phyloP scores from a whole-genome alignment of 345 rosid species.

The Pugionium cornutum region DNA sequence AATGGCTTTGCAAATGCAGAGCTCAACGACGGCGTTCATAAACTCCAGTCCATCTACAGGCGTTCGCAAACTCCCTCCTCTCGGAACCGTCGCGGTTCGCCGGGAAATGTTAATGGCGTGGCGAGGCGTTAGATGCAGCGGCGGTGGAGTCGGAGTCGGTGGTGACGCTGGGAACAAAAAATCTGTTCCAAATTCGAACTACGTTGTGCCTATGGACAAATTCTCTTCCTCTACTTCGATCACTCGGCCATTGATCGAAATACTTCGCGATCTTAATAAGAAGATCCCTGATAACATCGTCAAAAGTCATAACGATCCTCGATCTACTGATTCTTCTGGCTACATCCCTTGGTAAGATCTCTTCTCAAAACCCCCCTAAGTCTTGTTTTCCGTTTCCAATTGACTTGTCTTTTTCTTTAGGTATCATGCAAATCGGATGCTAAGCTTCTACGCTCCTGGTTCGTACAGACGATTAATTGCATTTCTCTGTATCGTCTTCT shows the following conservation, averaged over 20 bases:
- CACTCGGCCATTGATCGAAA: conserved; percentile 89
- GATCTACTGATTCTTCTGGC: conserved; percentile 40
- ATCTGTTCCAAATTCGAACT: conserved; percentile 78
- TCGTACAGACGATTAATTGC: conserved; percentile 31
- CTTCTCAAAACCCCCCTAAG: too few relatives aligned
- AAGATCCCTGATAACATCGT: conserved; percentile 88
- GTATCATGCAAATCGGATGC: conserved; percentile 97
- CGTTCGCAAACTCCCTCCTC: not conserved
- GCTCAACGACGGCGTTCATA: conserved; percentile 13
- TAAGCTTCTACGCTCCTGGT: conserved; percentile 99
- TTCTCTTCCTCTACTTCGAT: conserved; percentile 65
- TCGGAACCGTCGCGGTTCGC: conserved; percentile 14
- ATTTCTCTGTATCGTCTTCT: not conserved
- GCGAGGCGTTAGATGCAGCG: conserved; percentile 36
- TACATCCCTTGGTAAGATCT: conserved; percentile 63
- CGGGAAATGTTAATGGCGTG: conserved; percentile 11
- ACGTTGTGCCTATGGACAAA: conserved; percentile 89
- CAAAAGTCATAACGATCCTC: conserved; percentile 43
- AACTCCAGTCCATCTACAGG: conserved; percentile 3
- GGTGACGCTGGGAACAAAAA: conserved; percentile 49
- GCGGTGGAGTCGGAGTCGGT: conserved; percentile 32
- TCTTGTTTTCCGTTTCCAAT: too few relatives aligned
- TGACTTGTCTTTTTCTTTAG: conserved; percentile 34
- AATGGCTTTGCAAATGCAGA: conserved; percentile 37
- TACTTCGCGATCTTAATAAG: conserved; percentile 95